phyloP scores from a whole-genome alignment of 352 stramenopile genomes.

The Phytophthora europaea region DNA sequence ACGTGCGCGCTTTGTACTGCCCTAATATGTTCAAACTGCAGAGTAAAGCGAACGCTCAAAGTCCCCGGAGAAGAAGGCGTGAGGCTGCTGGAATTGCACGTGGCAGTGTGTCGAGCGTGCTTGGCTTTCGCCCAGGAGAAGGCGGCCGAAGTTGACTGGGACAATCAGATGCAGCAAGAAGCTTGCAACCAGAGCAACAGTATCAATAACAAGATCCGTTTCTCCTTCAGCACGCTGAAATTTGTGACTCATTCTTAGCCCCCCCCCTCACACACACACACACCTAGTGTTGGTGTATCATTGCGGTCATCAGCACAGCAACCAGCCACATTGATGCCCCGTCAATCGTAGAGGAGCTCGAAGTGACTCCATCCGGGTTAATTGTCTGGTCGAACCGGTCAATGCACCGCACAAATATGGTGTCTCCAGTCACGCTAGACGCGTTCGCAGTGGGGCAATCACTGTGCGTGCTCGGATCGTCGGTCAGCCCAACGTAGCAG shows the following conservation, averaged over 20 bases:
- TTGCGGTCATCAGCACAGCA: no score
- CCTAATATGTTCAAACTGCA: slow-evolving; percentile 5
- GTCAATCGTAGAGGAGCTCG: not conserved
- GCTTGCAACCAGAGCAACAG: not conserved
- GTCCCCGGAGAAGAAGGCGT: slow-evolving; percentile 1
- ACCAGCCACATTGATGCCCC: not conserved
- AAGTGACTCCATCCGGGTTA: not conserved
- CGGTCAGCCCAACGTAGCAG: slow-evolving; percentile 4
- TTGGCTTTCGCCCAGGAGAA: slow-evolving; percentile 16
- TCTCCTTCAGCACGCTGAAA: not conserved
- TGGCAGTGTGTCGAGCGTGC: slow-evolving; percentile 11
- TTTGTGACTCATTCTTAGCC: no score
- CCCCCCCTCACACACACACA: no score
- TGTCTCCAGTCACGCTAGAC: not conserved
- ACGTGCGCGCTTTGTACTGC: slow-evolving; percentile 15
- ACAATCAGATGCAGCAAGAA: slow-evolving; percentile 6
- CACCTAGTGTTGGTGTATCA: not conserved
- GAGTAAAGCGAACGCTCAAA: slow-evolving; percentile 20
- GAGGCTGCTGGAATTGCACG: slow-evolving; percentile 12
- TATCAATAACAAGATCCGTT: not conserved
- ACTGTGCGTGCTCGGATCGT: not conserved
- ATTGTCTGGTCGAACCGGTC: slow-evolving; percentile 1
- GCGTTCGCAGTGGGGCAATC: not conserved
- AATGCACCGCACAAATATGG: slow-evolving; percentile 11
- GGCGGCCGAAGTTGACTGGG: not conserved